Evolutionary conservation across 148 eudicot genomes (phyloP), one percentile per base, ranked within the genome.

Genomic region (Vaccinium corymbosum): DNA sequence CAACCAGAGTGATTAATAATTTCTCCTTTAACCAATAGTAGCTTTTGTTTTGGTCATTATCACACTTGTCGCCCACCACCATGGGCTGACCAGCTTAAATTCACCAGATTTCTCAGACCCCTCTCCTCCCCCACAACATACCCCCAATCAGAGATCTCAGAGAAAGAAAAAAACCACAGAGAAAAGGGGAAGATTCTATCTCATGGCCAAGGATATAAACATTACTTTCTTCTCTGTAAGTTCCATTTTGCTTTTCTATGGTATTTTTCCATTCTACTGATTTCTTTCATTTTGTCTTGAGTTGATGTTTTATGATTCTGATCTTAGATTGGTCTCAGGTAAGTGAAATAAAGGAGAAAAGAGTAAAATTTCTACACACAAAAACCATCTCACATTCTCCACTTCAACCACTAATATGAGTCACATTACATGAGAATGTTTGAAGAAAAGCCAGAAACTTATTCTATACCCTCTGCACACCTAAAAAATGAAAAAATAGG

Each of bases 381-480:
- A 62, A 80, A 59, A 59, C 52, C 82, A 59, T 84, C 78, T 53
- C 84, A 85, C 84, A 90, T 85, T 86, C 87, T 86, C 89, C 84
- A 86, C 89, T 84, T 84, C 85, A 72, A 84, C 77, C 76, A 52
- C 19, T 53, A 29, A 27, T 27, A 13, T 27, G n/a, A 82, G 87
- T 82, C 85, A 90, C 86, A 94, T 84, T 90, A 90, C 93, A 94
- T 71, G 78, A 84, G 72, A 84, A 80, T 49, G 22, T 61, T 72
- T 57, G 92, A 92, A 92, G 74, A 38, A 77, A 76, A 68, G 68
- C 49, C 51, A 84, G 50, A 80, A 76, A 78, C 89, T 89, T 91
- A 89, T 93, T 86, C 85, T 85, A 87, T 89, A 85, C 86, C 82
- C 38, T 86, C 90, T 91, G 81, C 92, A 91, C 87, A 89, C 89